Base-by-base conservation (phyloP, 768 basidiomycete species). In the Mycena albidolilacea region DNA sequence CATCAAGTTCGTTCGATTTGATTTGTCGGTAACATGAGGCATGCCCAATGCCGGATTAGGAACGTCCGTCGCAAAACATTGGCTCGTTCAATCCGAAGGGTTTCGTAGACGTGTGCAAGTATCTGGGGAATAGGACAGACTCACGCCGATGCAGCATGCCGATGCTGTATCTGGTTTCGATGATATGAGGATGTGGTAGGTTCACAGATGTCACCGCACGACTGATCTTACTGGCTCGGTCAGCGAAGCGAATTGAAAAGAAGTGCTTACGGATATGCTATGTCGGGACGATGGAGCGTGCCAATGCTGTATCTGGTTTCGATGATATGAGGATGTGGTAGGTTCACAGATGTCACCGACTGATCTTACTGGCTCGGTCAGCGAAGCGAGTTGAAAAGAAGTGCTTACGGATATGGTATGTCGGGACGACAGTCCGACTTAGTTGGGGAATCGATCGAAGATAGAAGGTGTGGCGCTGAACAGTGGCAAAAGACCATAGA, bases 121-220 rank as follows among this genome's bases (percentile, higher is more conserved):
- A 86, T 87, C 90, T 89, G 87, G 90, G 84, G 88, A 86, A 88
- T 85, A 89, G 88, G 86, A 87, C 84, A 85, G 88, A 57, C 69
- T 21, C 91, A 90, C 90, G 92, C 85, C 85, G 84, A 84, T 88
- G 85, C 89, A 91, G 86, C 90, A 89, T 88, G 80, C 80, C 82
- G 87, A 83, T 85, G 11, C 72, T 88, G 85, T 84, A 87, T 85
- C 84, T 84, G 88, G 88, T 80, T 87, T 84, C 88, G 87, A 86
- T 85, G 86, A 81, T 80, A 81, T 84, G 81, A 82, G 84, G 87
- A 88, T 89, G 87, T 87, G 87, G 84, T 84, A 86, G 81, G 77
- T 77, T 79, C 75, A 71, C 70, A 74, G 67, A 61, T 66, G 30
- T 30, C 38, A 59, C 67, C 52, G 38, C 30, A 30, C 30, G 30